Conservation (phyloP, 345 rosid genomes). For the Citrus sp. region DNA sequence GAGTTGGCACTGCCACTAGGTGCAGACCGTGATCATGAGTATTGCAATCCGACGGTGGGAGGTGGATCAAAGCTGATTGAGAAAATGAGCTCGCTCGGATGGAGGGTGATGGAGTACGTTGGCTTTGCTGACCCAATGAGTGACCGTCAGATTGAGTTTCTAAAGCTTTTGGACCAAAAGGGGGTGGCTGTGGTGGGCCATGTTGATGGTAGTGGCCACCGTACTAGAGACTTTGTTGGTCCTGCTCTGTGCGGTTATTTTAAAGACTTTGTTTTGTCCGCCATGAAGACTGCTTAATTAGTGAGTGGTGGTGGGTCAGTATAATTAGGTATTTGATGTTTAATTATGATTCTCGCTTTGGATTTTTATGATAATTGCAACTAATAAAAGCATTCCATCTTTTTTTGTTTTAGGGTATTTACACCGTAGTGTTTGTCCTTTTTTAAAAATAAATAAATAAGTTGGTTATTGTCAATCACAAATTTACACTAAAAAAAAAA, state of each 20-base stretch:
- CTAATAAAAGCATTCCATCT: no score
- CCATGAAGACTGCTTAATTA: no score
- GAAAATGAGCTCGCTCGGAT: slow-evolving; percentile 22
- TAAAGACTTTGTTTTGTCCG: no score
- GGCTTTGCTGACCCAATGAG: slow-evolving; percentile 38
- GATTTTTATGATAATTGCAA: no score
- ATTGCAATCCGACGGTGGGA: slow-evolving; percentile 42
- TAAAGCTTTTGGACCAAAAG: slow-evolving; percentile 38
- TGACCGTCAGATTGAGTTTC: slow-evolving; percentile 47
- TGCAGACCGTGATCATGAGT: slow-evolving; percentile 54
- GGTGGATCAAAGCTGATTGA: slow-evolving; percentile 29
- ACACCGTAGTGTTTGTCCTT: no score
- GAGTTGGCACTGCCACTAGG: slow-evolving; percentile 47
- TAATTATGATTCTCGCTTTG: background rate
- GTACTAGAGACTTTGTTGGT: slow-evolving; percentile 27
- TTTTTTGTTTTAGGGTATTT: no score
- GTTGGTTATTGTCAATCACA: no score
- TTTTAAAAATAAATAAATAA: no score
- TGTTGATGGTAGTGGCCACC: slow-evolving; percentile 34
- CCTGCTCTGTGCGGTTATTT: background rate
- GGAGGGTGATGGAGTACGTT: slow-evolving; percentile 43
- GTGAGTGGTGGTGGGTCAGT: no score
- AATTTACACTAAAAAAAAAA: no score
- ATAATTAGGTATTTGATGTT: no score
- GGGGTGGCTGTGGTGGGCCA: slow-evolving; percentile 26